These are phyloP conservation scores for Pythium aquatile DNA, from an alignment of 352 stramenopile genomes.

Conservation along the genomic window DNA sequence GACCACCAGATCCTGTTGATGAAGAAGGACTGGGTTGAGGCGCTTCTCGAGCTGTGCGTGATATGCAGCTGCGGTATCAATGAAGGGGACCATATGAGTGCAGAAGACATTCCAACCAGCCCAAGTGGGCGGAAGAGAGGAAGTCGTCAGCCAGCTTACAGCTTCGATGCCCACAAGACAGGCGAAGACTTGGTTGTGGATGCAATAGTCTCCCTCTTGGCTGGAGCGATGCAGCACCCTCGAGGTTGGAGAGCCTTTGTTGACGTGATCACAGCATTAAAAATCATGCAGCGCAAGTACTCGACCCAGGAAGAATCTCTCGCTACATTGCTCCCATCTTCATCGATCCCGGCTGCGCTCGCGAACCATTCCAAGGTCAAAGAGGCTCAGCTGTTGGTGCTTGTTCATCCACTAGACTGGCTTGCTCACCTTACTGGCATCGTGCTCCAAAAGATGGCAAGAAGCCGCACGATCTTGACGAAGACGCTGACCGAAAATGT, in stretches of 20 bases:
- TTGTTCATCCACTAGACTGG: constrained; percentile 58
- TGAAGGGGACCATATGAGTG: background rate
- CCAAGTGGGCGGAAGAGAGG: background rate
- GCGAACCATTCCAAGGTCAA: constrained; percentile 4
- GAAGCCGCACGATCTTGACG: constrained; percentile 74
- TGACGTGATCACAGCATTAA: constrained; percentile 62
- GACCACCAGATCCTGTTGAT: constrained; percentile 73
- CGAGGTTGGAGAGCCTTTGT: constrained; percentile 65
- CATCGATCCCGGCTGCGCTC: constrained; percentile 23
- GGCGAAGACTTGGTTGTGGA: constrained; percentile 82
- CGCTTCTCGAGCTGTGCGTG: constrained; percentile 68
- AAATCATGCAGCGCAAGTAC: constrained; percentile 68
- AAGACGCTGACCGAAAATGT: constrained; percentile 74
- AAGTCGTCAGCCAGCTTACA: constrained; percentile 33
- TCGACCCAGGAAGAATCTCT: background rate
- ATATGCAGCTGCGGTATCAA: constrained; percentile 34
- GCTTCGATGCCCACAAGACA: constrained; percentile 65
- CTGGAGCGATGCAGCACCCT: constrained; percentile 60
- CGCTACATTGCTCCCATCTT: background rate
- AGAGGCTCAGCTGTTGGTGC: constrained; percentile 18
- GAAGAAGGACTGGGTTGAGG: constrained; percentile 74
- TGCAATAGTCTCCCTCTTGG: constrained; percentile 80
- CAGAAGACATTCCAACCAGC: background rate
- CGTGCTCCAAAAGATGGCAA: constrained; percentile 75
- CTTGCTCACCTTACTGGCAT: constrained; percentile 57